phyloP scores from a whole-genome alignment of 1,284 basidiomycete genomes.

The Tylopilus orsonianus region DNA sequence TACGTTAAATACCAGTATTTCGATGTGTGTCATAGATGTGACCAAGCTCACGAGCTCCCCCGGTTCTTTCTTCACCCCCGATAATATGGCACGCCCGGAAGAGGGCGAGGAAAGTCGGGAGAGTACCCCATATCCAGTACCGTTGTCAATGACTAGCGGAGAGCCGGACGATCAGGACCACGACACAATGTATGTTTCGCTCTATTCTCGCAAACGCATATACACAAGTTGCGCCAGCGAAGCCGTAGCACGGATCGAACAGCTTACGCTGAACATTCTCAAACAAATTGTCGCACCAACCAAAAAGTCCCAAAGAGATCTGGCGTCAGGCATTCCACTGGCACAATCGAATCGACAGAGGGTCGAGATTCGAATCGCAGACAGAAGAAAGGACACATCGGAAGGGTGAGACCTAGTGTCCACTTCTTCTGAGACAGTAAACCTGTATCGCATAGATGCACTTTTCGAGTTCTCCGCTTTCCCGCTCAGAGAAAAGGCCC shows the following conservation, averaged over 20 bases:
- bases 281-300: slow-evolving; percentile 44
- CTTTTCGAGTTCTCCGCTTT: slow-evolving; percentile 27
- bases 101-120: neutral
- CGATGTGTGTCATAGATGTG: neutral
- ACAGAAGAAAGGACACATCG: slow-evolving; percentile 25
- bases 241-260: slow-evolving; percentile 44
- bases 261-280: slow-evolving; percentile 52
- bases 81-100: slow-evolving; percentile 7
- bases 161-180: slow-evolving; percentile 1
- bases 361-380: slow-evolving; percentile 27
- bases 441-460: slow-evolving; percentile 11
- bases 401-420: slow-evolving; percentile 14
- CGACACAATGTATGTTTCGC: slow-evolving; percentile 8
- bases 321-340: neutral
- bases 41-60: too few relatives aligned
- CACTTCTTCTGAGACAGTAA: slow-evolving; percentile 8
- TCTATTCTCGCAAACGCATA: slow-evolving; percentile 16
- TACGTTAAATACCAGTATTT: too few relatives aligned
- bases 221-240: slow-evolving; percentile 25
- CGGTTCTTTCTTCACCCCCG: neutral
- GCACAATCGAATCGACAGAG: slow-evolving; percentile 18
- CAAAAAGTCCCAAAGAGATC: slow-evolving; percentile 6
- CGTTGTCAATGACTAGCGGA: neutral
- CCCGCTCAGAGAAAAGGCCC: slow-evolving; percentile 39
- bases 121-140: neutral